These are phyloP conservation scores for Fusarium succisae DNA, from an alignment of 2,329 filamentous ascomycete genomes.

Conservation along the genomic window DNA sequence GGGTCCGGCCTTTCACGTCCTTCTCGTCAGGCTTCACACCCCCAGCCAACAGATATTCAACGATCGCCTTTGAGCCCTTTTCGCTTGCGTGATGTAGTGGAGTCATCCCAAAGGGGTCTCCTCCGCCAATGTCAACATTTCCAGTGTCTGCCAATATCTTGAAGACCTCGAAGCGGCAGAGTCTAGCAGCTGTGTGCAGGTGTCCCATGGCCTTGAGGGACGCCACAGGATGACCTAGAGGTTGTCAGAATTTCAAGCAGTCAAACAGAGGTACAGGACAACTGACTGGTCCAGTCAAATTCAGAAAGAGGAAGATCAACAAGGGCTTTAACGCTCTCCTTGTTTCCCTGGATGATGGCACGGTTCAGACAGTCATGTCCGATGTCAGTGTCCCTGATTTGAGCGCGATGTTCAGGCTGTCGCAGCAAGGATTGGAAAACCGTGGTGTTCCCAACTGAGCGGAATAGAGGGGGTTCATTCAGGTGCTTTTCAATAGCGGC, in stretches of 20 bases:
- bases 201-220: neutral
- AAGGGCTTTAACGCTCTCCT: neutral
- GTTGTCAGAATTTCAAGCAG: neutral
- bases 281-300: neutral
- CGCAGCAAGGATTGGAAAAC: neutral
- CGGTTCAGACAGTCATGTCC: neutral
- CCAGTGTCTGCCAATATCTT: neutral
- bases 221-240: neutral
- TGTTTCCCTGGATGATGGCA: neutral
- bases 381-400: neutral
- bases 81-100: neutral
- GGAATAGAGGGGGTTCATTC: neutral
- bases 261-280: neutral
- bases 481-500: neutral
- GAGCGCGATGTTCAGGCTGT: neutral
- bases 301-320: neutral
- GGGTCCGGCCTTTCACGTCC: neutral
- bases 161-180: neutral
- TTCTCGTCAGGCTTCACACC: neutral
- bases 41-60: neutral
- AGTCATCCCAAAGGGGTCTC: neutral
- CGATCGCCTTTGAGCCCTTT: neutral
- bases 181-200: neutral
- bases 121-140: neutral
- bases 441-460: neutral